Conservation (phyloP, 2,329 filamentous ascomycete genomes). For the Epicoccum sorghinum region DNA sequence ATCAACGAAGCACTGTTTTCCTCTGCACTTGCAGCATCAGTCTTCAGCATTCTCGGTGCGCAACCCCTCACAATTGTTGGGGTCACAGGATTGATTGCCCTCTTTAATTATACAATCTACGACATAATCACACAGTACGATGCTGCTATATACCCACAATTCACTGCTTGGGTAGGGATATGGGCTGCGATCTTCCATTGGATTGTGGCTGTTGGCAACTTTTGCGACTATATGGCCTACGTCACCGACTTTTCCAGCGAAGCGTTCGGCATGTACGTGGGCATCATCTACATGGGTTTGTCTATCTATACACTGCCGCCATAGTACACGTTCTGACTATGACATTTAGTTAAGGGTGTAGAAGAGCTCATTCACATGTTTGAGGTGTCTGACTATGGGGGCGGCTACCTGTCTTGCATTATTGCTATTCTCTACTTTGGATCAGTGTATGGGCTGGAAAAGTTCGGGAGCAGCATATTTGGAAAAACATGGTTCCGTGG, state of each 20-base stretch:
- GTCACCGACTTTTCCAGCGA: slow-evolving; percentile 64
- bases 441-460: slow-evolving; percentile 58
- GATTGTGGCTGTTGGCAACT: slow-evolving; percentile 59
- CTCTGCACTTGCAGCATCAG: slow-evolving; percentile 61
- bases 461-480: slow-evolving; percentile 53
- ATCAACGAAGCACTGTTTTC: slow-evolving; percentile 63
- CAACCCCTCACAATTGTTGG: slow-evolving; percentile 65
- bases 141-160: slow-evolving; percentile 57
- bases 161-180: slow-evolving; percentile 63
- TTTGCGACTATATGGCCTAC: slow-evolving; percentile 64
- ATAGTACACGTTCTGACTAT: neutral
- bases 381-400: slow-evolving; percentile 45
- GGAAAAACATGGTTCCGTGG: slow-evolving; percentile 54
- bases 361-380: slow-evolving; percentile 62
- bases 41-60: slow-evolving; percentile 59
- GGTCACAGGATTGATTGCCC: slow-evolving; percentile 56
- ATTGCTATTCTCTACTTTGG: slow-evolving; percentile 61
- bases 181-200: slow-evolving; percentile 65
- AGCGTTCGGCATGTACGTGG: slow-evolving; percentile 61
- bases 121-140: slow-evolving; percentile 60
- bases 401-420: slow-evolving; percentile 57
- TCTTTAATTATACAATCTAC: slow-evolving; percentile 67
- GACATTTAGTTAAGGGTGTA: slow-evolving; percentile 57
- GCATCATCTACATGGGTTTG: slow-evolving; percentile 61
- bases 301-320: neutral